Evolutionary conservation across 2,329 filamentous ascomycete genomes (phyloP).

Genomic region (Aureobasidium lini): DNA sequence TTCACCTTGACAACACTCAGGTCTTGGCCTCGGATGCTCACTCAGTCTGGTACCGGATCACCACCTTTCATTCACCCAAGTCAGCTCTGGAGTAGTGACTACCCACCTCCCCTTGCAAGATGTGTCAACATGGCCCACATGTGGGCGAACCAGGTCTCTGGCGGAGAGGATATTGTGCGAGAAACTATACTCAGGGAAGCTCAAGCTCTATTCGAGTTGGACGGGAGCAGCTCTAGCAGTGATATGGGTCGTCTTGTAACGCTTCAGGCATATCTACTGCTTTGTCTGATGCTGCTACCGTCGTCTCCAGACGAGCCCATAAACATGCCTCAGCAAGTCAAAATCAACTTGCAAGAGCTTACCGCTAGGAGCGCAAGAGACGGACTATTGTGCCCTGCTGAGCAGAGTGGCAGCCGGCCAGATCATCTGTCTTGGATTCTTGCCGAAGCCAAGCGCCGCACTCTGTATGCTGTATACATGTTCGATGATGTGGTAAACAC

Average conservation of each 20-base stretch:
- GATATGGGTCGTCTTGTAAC: background rate
- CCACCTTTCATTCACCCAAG: background rate
- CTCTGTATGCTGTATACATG: constrained; percentile 46
- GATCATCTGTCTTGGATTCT: constrained; percentile 49
- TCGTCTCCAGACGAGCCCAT: background rate
- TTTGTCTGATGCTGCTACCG: background rate
- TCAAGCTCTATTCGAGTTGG: background rate
- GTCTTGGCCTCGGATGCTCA: background rate
- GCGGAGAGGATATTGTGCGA: background rate
- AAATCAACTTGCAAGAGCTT: background rate
- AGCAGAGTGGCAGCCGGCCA: constrained; percentile 34
- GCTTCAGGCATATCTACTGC: background rate
- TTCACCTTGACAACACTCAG: background rate
- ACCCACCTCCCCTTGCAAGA: background rate
- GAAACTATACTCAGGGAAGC: background rate
- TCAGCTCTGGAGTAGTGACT: background rate
- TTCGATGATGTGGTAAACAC: constrained; percentile 44
- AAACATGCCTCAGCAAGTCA: background rate
- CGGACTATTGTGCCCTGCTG: constrained; percentile 40
- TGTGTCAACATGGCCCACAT: background rate
- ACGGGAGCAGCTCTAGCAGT: no score
- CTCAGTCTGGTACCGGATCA: background rate
- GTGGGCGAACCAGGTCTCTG: background rate
- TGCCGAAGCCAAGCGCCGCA: constrained; percentile 46
- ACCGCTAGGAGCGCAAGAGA: no score